Conservation (phyloP, 2,329 filamentous ascomycete species). For the Penicillium concentricum region DNA sequence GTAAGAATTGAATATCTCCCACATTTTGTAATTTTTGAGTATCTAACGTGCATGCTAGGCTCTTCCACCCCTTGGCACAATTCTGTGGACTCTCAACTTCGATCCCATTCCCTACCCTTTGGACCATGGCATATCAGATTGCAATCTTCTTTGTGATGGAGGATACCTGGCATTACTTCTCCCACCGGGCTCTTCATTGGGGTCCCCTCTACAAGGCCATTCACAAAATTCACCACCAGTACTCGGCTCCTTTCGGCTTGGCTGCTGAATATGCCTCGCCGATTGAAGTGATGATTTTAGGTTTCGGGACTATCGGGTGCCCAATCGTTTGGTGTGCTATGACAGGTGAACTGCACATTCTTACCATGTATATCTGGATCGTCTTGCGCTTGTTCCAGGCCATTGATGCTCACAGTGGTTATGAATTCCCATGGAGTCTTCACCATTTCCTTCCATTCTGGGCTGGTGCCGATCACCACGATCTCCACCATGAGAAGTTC, state of each 20-base stretch:
- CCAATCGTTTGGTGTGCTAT: slow-evolving; percentile 81
- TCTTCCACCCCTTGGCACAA: slow-evolving; percentile 95
- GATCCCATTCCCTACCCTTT: slow-evolving; percentile 82
- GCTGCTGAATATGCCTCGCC: slow-evolving; percentile 97
- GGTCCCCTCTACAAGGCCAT: slow-evolving; percentile 93
- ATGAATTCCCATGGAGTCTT: slow-evolving; percentile 97
- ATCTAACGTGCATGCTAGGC: slow-evolving; percentile 40
- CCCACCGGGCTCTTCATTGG: slow-evolving; percentile 89
- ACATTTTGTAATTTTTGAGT: too few relatives aligned
- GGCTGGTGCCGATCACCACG: slow-evolving; percentile 96
- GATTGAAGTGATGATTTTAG: slow-evolving; percentile 93
- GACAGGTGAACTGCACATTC: slow-evolving; percentile 84
- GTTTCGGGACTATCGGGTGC: slow-evolving; percentile 76
- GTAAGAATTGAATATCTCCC: slow-evolving; percentile 40
- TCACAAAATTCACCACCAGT: slow-evolving; percentile 99
- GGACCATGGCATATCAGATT: slow-evolving; percentile 89
- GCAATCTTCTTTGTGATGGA: slow-evolving; percentile 92
- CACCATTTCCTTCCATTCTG: slow-evolving; percentile 96
- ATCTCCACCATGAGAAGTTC: slow-evolving; percentile 96
- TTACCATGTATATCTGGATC: slow-evolving; percentile 99
- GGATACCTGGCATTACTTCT: slow-evolving; percentile 98
- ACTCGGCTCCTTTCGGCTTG: slow-evolving; percentile 93
- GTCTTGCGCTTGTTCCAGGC: slow-evolving; percentile 90
- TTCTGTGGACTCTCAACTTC: slow-evolving; percentile 85
- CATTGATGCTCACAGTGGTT: slow-evolving; percentile 95